Conservation (phyloP, 306 rosid genomes). For the Citrullus colocynthis region DNA sequence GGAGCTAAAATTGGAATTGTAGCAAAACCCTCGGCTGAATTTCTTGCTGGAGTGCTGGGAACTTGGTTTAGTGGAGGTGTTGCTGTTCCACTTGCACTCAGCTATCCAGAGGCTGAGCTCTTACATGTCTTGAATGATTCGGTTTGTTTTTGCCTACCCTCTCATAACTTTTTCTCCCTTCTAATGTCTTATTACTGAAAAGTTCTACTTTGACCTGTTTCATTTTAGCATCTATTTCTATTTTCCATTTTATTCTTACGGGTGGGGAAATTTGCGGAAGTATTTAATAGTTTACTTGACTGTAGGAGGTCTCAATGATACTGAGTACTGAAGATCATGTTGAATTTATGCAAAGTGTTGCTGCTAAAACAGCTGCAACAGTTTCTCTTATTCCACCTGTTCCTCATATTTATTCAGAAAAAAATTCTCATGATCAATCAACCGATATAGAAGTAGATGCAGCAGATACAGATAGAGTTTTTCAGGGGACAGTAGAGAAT, state of each 20-base stretch:
- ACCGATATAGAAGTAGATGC: constrained; percentile 25
- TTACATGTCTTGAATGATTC: constrained; percentile 68
- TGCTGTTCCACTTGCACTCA: constrained; percentile 89
- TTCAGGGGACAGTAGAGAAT: constrained; percentile 20
- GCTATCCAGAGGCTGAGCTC: constrained; percentile 88
- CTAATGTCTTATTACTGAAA: neutral
- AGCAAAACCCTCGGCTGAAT: constrained; percentile 93
- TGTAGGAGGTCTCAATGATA: constrained; percentile 66
- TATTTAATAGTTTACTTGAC: constrained; percentile 15
- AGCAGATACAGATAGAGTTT: constrained; percentile 22
- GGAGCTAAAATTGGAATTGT: constrained; percentile 87
- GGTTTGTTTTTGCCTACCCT: constrained; percentile 28
- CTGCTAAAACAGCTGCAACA: constrained; percentile 55
- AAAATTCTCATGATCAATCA: constrained; percentile 23
- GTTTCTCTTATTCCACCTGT: constrained; percentile 64
- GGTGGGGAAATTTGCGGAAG: neutral
- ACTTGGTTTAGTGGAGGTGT: constrained; percentile 94
- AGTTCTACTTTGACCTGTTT: neutral
- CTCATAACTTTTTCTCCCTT: neutral
- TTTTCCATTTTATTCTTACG: neutral
- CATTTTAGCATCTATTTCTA: neutral
- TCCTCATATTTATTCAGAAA: constrained; percentile 29
- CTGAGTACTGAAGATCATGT: constrained; percentile 78
- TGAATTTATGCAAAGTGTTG: constrained; percentile 56
- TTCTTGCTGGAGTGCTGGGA: constrained; percentile 77